These are phyloP conservation scores for Rosa persica DNA, from an alignment of 306 rosid species.

Conservation along the genomic window DNA sequence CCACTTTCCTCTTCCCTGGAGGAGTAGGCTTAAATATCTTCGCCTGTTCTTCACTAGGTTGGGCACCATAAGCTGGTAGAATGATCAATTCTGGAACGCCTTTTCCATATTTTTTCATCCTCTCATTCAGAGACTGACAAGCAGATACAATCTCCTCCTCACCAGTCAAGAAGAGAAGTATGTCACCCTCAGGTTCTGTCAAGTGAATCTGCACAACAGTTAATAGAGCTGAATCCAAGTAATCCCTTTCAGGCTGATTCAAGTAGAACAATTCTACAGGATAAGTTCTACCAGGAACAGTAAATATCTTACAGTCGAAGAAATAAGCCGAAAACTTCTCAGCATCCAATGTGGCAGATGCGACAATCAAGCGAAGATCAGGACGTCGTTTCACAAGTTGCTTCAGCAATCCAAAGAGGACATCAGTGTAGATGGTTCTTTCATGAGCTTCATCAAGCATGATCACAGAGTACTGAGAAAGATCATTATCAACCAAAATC, in stretches of 20 bases:
- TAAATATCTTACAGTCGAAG: slow-evolving; percentile 71
- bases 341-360: slow-evolving; percentile 89
- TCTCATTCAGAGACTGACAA: slow-evolving; percentile 81
- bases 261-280: slow-evolving; percentile 80
- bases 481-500: slow-evolving; percentile 66
- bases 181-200: slow-evolving; percentile 88
- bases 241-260: slow-evolving; percentile 85
- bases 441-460: slow-evolving; percentile 98
- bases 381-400: slow-evolving; percentile 74
- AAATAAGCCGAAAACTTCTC: slow-evolving; percentile 88
- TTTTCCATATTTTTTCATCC: slow-evolving; percentile 78
- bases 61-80: slow-evolving; percentile 82
- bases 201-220: slow-evolving; percentile 84
- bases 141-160: slow-evolving; percentile 93
- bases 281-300: slow-evolving; percentile 84
- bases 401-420: slow-evolving; percentile 83
- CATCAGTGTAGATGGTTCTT: slow-evolving; percentile 79
- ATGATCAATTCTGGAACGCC: slow-evolving; percentile 74
- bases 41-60: slow-evolving; percentile 84
- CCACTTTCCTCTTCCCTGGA: slow-evolving; percentile 85
- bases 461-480: slow-evolving; percentile 74
- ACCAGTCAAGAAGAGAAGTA: slow-evolving; percentile 91
- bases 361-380: slow-evolving; percentile 74
- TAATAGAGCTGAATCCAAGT: slow-evolving; percentile 69
- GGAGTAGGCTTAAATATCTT: slow-evolving; percentile 88